These are phyloP conservation scores for Apophysomyces elegans DNA, from an alignment of 371 early-diverging fungal species.

Conservation along the genomic window DNA sequence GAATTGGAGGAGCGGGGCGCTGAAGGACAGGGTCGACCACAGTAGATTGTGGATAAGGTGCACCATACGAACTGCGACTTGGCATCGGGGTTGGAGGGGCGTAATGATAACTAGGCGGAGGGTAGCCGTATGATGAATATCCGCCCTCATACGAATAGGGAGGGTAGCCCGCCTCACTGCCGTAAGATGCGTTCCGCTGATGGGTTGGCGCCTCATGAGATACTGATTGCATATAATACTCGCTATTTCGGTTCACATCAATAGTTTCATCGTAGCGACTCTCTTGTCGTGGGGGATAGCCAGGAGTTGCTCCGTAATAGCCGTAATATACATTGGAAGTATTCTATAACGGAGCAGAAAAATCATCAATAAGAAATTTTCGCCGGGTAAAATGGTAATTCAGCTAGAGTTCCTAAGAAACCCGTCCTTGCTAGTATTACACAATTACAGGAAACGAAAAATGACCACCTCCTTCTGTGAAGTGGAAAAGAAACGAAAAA, in stretches of 20 bases:
- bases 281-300: not conserved
- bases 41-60: slow-evolving; percentile 15
- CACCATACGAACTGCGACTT: slow-evolving; percentile 17
- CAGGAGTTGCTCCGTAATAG: slow-evolving; percentile 13
- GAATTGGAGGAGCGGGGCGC: slow-evolving; percentile 4
- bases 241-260: not conserved
- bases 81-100: slow-evolving; percentile 20
- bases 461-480: not conserved
- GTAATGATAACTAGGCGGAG: slow-evolving; percentile 8
- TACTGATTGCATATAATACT: not conserved
- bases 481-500: not conserved
- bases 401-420: not conserved
- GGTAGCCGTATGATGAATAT: slow-evolving; percentile 46
- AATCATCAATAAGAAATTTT: not conserved
- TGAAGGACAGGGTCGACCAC: slow-evolving; percentile 15
- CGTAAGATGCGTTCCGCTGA: slow-evolving; percentile 15
- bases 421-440: not conserved
- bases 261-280: slow-evolving; percentile 6
- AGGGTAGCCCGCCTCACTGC: slow-evolving; percentile 25
- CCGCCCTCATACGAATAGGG: slow-evolving; percentile 45
- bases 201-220: not conserved
- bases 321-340: slow-evolving; percentile 18
- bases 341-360: slow-evolving; percentile 12
- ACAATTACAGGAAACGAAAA: not conserved
- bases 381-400: not conserved